Conservation (phyloP, 169 alveolate species). For the Babesia bigemina region DNA sequence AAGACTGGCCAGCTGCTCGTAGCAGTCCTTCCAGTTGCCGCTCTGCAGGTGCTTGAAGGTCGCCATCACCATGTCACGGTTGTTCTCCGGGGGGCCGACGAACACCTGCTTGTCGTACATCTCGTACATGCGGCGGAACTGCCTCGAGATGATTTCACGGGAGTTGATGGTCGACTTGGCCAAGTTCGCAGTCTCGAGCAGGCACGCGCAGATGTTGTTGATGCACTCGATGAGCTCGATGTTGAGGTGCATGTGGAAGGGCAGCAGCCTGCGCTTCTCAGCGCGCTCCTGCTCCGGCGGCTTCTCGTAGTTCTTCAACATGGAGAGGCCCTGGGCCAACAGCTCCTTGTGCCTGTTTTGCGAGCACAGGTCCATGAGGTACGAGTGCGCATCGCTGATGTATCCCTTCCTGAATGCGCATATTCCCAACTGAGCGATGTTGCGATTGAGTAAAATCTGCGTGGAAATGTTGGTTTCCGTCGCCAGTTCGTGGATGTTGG, state of each 20-base stretch:
- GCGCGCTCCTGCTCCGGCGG: conserved; percentile 93
- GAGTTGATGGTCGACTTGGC: conserved; percentile 79
- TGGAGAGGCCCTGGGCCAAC: conserved; percentile 92
- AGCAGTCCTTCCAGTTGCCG: conserved; percentile 93
- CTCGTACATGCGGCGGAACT: conserved; percentile 91
- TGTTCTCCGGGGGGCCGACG: conserved; percentile 95
- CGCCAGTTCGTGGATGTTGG: conserved; percentile 88
- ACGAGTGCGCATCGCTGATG: conserved; percentile 89
- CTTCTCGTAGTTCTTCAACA: conserved; percentile 87
- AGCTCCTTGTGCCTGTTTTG: conserved; percentile 92
- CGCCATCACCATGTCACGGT: conserved; percentile 89
- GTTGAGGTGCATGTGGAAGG: conserved; percentile 96
- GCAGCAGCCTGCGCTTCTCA: conserved; percentile 93
- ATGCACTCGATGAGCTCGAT: conserved; percentile 92
- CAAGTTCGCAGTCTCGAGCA: conserved; percentile 89
- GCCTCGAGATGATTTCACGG: conserved; percentile 80
- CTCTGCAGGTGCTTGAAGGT: conserved; percentile 90
- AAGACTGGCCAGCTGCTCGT: conserved; percentile 80
- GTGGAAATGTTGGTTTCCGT: conserved; percentile 87
- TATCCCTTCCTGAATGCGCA: conserved; percentile 95
- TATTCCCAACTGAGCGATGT: conserved; percentile 93
- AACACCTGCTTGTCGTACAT: conserved; percentile 90
- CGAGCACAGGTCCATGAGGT: conserved; percentile 90
- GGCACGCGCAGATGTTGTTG: conserved; percentile 91
- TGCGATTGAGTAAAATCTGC: conserved; percentile 93